Percentiles rank a stretch among this genome's conserved stretches.
These are phyloP conservation scores for Pleoardoris graminearum DNA, from an alignment of 2,329 filamentous ascomycete species.

Conservation along the genomic window DNA sequence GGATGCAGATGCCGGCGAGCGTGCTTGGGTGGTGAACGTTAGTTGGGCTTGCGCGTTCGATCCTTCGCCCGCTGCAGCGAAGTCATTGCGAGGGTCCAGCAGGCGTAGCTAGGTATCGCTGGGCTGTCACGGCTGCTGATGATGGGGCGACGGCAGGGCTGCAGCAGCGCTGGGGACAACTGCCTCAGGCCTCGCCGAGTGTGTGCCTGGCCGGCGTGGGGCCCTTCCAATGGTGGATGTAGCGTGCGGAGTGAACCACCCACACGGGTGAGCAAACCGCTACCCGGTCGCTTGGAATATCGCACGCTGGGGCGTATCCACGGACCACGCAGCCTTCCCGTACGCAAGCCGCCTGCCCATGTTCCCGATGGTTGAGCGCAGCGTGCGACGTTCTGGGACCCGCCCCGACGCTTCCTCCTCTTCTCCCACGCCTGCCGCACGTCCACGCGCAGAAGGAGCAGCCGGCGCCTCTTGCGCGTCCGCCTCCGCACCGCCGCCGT, in stretches of 20 bases:
- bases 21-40: constrained; percentile 23
- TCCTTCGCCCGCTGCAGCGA: not conserved
- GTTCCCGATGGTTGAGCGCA: constrained; percentile 2
- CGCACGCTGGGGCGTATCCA: constrained; percentile 1
- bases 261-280: not conserved
- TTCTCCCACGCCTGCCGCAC: not conserved
- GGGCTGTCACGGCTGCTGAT: not conserved
- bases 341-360: constrained; percentile 3
- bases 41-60: constrained; percentile 8
- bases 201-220: constrained; percentile 17
- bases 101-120: not conserved
- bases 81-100: not conserved
- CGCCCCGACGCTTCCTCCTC: not conserved
- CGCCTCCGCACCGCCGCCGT: constrained; percentile 14
- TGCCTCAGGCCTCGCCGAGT: too few relatives aligned
- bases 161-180: too few relatives aligned
- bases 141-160: not conserved
- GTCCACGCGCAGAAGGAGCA: constrained; percentile 7
- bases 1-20: constrained; percentile 8
- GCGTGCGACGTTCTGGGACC: not conserved
- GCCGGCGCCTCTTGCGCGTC: constrained; percentile 11
- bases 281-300: not conserved
- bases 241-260: not conserved
- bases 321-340: constrained; percentile 6
- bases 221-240: constrained; percentile 3